Conservation (phyloP, 2,329 filamentous ascomycete genomes). For the Ilyonectria robusta region DNA sequence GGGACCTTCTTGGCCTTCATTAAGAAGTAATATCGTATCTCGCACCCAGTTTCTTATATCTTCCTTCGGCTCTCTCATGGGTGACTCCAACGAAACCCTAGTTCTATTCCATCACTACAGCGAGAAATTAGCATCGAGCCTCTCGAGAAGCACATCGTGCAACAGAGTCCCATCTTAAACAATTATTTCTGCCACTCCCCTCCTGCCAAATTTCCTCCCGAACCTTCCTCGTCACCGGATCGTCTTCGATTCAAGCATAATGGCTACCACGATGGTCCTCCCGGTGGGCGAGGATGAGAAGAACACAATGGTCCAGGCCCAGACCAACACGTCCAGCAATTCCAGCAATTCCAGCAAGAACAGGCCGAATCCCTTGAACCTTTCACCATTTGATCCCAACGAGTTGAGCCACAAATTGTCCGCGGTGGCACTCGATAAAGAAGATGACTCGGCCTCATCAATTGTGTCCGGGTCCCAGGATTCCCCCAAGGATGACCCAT, state of each 20-base stretch:
- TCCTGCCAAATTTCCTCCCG: not conserved
- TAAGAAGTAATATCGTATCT: conserved; percentile 18
- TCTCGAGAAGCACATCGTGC: not conserved
- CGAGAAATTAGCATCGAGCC: not conserved
- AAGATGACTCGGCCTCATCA: conserved; percentile 48
- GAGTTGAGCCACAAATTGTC: conserved; percentile 69
- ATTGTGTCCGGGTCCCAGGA: not conserved
- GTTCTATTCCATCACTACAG: not conserved
- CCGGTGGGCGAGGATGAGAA: not conserved
- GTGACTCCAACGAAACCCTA: not conserved
- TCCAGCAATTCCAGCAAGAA: conserved; percentile 32
- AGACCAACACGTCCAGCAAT: not conserved
- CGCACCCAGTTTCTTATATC: conserved; percentile 34
- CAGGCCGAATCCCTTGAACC: conserved; percentile 43
- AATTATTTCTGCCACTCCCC: not conserved
- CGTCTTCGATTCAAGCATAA: not conserved
- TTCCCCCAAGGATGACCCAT: conserved; percentile 5
- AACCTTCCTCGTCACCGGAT: not conserved
- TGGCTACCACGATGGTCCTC: not conserved
- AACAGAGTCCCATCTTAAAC: not conserved
- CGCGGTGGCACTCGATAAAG: conserved; percentile 65
- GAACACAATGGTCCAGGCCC: not conserved
- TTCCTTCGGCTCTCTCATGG: not conserved
- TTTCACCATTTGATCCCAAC: conserved; percentile 64
- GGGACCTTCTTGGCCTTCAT: conserved; percentile 20